Evolutionary conservation across 306 rosid genomes (phyloP), one percentile per base, ranked within the genome.

Genomic region (Prunus mume): DNA sequence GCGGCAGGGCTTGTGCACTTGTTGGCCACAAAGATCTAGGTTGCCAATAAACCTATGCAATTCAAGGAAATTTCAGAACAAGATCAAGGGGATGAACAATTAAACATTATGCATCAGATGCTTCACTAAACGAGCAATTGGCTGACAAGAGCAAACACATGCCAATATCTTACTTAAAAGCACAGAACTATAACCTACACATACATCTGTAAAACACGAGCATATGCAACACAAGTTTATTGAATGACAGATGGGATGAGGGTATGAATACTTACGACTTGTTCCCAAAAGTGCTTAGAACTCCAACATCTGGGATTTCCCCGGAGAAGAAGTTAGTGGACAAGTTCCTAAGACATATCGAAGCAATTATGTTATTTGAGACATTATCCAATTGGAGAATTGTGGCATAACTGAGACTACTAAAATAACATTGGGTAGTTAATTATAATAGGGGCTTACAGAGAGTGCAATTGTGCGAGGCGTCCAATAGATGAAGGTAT

Each of bases 401-500:
- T 66, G 60, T 38, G 18, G 51, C 24, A 56, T 28, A 64, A 71
- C 12, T 7, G 4, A 68, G 64, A 76, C 15, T 28, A 18, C 1
- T 38, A 61, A 54, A 60, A 47, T 19, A 68, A 45, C 61, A 74
- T 19, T 41, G 60, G 15, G 69, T 63, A 55, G 64, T 58, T 41
- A 49, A 60, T 38, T 74, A 51, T 17, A 61, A 60, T 46, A 61
- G 55, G 72, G 67, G 86, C 99, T 89, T 86, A 96, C 99, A 96
- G 66, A 66, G 78, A 65, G 43, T 52, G 92, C 80, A 96, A 81
- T 45, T 81, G 87, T 65, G 91, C 66, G 60, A 96, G 93, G 72
- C 93, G 93, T 67, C 99, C 97, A 70, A 96, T 87, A 7, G 98
- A 83, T 49, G 98, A 92, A 75, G 98, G 98, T 87, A 96, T 96